These are phyloP conservation scores for Bryoglossum gracile DNA, from an alignment of 495 filamentous ascomycete genomes.

Conservation along the genomic window DNA sequence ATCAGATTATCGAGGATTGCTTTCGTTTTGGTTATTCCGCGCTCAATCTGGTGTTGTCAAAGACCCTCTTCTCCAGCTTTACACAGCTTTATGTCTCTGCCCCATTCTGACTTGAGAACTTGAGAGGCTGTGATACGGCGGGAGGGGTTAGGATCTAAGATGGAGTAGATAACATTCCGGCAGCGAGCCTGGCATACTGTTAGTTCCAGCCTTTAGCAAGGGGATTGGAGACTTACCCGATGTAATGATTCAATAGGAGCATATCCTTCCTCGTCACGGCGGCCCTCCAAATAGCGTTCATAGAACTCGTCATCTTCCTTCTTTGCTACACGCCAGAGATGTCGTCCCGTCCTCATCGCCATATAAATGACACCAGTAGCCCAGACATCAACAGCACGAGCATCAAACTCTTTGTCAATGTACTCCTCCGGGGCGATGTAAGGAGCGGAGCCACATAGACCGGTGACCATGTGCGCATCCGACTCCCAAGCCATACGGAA, in stretches of 20 bases:
- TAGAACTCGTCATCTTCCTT: slow-evolving; percentile 98
- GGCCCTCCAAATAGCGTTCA: slow-evolving; percentile 82
- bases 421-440: slow-evolving; percentile 99
- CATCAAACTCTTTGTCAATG: slow-evolving; percentile 89
- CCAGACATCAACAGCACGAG: slow-evolving; percentile 94
- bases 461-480: slow-evolving; percentile 95
- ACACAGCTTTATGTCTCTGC: slow-evolving; percentile 91
- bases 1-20: slow-evolving; percentile 1
- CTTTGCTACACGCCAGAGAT: slow-evolving; percentile 92
- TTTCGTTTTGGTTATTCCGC: slow-evolving; percentile 7
- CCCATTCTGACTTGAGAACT: slow-evolving; percentile 97
- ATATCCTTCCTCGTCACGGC: slow-evolving; percentile 90
- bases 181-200: slow-evolving; percentile 67
- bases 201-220: no score
- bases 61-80: slow-evolving; percentile 89
- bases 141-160: slow-evolving; percentile 87
- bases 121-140: slow-evolving; percentile 93
- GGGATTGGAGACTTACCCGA: slow-evolving; percentile 57
- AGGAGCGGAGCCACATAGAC: slow-evolving; percentile 90
- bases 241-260: slow-evolving; percentile 92
- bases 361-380: slow-evolving; percentile 98
- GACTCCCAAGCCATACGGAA: slow-evolving; percentile 99
- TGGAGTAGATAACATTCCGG: slow-evolving; percentile 97
- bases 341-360: slow-evolving; percentile 96
- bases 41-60: slow-evolving; percentile 26